A percentile compares a stretch with the other conserved stretches of the same genome.
Conservation (phyloP, 345 rosid genomes). For the Arabis alpina region DNA sequence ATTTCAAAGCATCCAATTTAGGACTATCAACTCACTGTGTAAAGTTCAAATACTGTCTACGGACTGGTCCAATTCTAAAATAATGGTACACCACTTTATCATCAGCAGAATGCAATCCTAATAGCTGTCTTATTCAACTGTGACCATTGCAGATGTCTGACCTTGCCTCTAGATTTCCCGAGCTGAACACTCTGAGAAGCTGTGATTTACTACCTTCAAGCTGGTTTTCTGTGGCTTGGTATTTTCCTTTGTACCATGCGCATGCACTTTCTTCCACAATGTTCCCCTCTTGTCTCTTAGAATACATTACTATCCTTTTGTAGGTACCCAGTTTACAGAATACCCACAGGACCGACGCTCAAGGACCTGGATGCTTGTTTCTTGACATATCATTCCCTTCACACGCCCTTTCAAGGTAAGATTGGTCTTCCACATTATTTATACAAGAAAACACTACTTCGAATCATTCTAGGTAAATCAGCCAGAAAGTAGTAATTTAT, state of each 20-base stretch:
- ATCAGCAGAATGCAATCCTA: not conserved
- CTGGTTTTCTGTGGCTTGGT: constrained; percentile 99
- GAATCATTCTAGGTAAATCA: not conserved
- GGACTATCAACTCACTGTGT: constrained; percentile 13
- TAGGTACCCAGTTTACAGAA: constrained; percentile 92
- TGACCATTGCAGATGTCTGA: constrained; percentile 59
- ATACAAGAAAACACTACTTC: not conserved
- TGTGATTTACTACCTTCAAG: constrained; percentile 71
- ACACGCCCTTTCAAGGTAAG: constrained; percentile 63
- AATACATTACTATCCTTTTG: constrained; percentile 24
- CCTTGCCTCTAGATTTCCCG: constrained; percentile 68
- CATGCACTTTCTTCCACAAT: not conserved
- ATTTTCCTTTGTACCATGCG: constrained; percentile 15
- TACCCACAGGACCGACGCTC: constrained; percentile 86
- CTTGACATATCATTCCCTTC: constrained; percentile 80
- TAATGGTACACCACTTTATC: not conserved
- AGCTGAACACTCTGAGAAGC: constrained; percentile 68
- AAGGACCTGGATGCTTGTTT: constrained; percentile 96
- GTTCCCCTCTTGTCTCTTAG: not conserved
- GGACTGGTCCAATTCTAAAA: not conserved
- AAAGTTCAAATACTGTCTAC: constrained; percentile 3
- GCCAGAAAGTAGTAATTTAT: not conserved
- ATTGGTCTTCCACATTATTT: constrained; percentile 8
- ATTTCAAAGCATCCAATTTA: not conserved
- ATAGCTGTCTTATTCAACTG: constrained; percentile 13